phyloP scores from a whole-genome alignment of 176 grass and related monocot species.

The Musa schizocarpa region DNA sequence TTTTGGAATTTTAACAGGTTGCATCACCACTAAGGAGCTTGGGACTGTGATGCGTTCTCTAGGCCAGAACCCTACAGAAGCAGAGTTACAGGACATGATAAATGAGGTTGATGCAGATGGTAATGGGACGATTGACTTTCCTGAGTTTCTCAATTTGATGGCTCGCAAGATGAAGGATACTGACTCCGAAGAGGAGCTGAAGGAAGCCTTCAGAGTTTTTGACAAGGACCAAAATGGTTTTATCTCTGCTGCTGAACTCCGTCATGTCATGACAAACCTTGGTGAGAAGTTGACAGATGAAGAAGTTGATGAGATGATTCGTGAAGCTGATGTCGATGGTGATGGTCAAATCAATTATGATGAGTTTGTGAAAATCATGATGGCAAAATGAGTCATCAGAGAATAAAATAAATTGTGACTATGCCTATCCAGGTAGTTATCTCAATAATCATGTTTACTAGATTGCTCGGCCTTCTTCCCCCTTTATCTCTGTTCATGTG shows the following conservation, averaged over 20 bases:
- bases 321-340: slow-evolving; percentile 8
- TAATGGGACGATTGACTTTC: slow-evolving; percentile 11
- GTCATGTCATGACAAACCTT: background rate
- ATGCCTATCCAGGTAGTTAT: background rate
- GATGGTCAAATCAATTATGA: slow-evolving; percentile 10
- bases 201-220: slow-evolving; percentile 6
- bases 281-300: slow-evolving; percentile 5
- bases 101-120: slow-evolving; percentile 8
- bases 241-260: slow-evolving; percentile 5
- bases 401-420: background rate
- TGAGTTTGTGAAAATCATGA: slow-evolving; percentile 9
- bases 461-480: too few species aligned
- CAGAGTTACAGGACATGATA: slow-evolving; percentile 13
- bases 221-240: slow-evolving; percentile 10
- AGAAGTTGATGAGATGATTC: slow-evolving; percentile 5
- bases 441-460: background rate
- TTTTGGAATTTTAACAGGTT: background rate
- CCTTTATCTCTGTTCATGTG: background rate
- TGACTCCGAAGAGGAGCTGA: slow-evolving; percentile 5
- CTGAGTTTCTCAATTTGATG: slow-evolving; percentile 7
- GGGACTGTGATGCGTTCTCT: slow-evolving; percentile 10
- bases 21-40: slow-evolving; percentile 3
- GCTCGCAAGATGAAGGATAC: slow-evolving; percentile 3
- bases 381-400: background rate
- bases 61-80: slow-evolving; percentile 9